phyloP scores from a whole-genome alignment of 192 early-diverging fungal genomes.

The Backusella mclennaniae region DNA sequence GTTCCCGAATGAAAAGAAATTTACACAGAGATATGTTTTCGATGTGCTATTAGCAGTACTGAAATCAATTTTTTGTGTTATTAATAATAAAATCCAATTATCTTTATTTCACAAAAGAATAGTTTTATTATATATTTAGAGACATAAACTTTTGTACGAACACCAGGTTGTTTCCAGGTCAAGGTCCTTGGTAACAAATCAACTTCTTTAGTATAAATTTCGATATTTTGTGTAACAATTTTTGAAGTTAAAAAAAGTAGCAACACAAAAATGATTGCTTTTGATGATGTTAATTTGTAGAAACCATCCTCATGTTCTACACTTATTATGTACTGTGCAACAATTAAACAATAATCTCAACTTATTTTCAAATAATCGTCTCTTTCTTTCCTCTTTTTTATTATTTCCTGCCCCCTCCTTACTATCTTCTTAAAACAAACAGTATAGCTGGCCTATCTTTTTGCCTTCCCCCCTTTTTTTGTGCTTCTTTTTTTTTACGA shows the following conservation, averaged over 20 bases:
- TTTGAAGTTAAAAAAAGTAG: background rate
- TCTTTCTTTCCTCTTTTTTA: background rate
- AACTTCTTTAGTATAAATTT: background rate
- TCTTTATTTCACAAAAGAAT: background rate
- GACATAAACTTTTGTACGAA: background rate
- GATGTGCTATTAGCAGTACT: background rate
- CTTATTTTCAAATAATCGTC: background rate
- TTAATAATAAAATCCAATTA: background rate
- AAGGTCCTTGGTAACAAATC: background rate
- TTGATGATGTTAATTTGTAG: slow-evolving; percentile 5
- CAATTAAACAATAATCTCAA: background rate
- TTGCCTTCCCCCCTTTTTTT: background rate
- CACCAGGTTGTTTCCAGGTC: background rate
- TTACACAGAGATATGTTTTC: background rate
- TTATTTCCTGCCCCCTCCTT: background rate
- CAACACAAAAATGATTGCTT: slow-evolving; percentile 7
- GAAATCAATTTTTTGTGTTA: background rate
- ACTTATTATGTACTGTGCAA: background rate
- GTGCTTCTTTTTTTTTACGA: background rate
- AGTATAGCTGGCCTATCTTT: slow-evolving; percentile 4
- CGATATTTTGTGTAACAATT: background rate
- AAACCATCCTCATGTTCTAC: slow-evolving; percentile 1
- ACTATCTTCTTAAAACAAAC: background rate
- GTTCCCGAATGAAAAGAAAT: background rate
- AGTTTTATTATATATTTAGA: background rate